Conservation (phyloP, 2,329 filamentous ascomycete genomes). For the Colletotrichum liriopes region DNA sequence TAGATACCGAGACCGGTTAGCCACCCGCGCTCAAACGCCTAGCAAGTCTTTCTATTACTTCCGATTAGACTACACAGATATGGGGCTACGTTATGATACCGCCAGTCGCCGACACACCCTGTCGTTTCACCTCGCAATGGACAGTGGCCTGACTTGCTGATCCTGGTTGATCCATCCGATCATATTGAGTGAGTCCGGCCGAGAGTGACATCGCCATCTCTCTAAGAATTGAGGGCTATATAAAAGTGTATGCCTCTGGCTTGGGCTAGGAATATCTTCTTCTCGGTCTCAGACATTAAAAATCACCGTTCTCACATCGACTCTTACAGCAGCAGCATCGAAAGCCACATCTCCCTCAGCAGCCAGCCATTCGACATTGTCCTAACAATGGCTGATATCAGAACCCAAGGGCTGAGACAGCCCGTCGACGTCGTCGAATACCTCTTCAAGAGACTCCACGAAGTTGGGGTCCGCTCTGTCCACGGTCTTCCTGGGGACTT, state of each 20-base stretch:
- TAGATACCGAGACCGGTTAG: slow-evolving; percentile 13
- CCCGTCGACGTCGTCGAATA: slow-evolving; percentile 77
- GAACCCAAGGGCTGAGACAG: slow-evolving; percentile 60
- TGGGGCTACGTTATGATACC: slow-evolving; percentile 1
- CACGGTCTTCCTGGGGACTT: slow-evolving; percentile 83
- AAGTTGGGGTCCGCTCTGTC: slow-evolving; percentile 76
- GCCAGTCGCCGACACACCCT: slow-evolving; percentile 26
- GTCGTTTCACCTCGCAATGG: slow-evolving; percentile 6
- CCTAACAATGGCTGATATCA: slow-evolving; percentile 54
- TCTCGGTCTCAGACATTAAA: neutral
- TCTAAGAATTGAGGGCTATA: slow-evolving; percentile 5
- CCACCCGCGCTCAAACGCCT: neutral
- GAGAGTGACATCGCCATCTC: neutral
- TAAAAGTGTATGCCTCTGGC: slow-evolving; percentile 14
- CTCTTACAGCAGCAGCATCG: neutral
- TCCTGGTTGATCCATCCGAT: slow-evolving; percentile 6
- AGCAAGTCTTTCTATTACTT: slow-evolving; percentile 8
- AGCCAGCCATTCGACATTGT: neutral
- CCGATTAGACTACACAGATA: neutral
- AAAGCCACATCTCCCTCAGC: neutral
- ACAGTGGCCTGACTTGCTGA: slow-evolving; percentile 32
- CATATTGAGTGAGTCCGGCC: neutral
- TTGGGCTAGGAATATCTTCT: neutral
- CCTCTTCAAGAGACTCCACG: slow-evolving; percentile 75
- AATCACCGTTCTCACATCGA: neutral